A percentile compares a stretch with the other conserved stretches of the same genome.
Conservation (phyloP, 2,329 filamentous ascomycete genomes). For the Cadophora malorum region DNA sequence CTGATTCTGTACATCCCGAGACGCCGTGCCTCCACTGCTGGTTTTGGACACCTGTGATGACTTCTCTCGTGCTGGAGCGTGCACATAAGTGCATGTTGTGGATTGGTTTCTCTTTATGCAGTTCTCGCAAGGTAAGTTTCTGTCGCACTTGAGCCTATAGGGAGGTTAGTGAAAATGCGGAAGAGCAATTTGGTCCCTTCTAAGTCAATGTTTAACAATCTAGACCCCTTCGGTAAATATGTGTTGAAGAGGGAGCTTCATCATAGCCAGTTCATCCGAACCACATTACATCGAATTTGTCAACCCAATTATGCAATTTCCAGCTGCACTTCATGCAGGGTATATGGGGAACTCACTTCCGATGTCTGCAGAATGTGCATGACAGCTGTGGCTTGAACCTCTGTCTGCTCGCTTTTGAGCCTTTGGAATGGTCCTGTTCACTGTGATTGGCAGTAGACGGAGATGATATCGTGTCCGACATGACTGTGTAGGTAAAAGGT, state of each 20-base stretch:
- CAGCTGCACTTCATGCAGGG: too few species aligned
- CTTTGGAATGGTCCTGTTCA: neutral
- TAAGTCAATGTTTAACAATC: too few species aligned
- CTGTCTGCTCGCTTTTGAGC: slow-evolving; percentile 27
- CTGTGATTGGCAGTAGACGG: neutral
- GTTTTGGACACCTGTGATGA: slow-evolving; percentile 27
- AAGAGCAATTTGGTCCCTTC: too few species aligned
- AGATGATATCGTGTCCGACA: neutral
- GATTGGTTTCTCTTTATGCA: slow-evolving; percentile 71
- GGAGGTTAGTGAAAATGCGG: slow-evolving; percentile 67
- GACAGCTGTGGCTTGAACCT: slow-evolving; percentile 42
- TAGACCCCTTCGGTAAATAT: too few species aligned
- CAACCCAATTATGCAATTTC: neutral
- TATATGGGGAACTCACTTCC: slow-evolving; percentile 34
- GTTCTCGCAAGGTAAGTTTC: slow-evolving; percentile 71
- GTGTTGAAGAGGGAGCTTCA: too few species aligned
- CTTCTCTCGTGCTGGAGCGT: slow-evolving; percentile 48
- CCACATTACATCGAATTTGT: too few species aligned
- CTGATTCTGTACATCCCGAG: slow-evolving; percentile 58
- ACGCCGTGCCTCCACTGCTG: neutral
- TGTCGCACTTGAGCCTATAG: slow-evolving; percentile 75
- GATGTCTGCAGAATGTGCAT: slow-evolving; percentile 39
- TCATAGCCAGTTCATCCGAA: too few species aligned
- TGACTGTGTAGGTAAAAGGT: neutral
- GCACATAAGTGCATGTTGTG: slow-evolving; percentile 55